Evolutionary conservation across 2,329 filamentous ascomycete genomes (phyloP), one percentile per base, ranked within the genome.

Genomic region (Cytospora chrysosperma): DNA sequence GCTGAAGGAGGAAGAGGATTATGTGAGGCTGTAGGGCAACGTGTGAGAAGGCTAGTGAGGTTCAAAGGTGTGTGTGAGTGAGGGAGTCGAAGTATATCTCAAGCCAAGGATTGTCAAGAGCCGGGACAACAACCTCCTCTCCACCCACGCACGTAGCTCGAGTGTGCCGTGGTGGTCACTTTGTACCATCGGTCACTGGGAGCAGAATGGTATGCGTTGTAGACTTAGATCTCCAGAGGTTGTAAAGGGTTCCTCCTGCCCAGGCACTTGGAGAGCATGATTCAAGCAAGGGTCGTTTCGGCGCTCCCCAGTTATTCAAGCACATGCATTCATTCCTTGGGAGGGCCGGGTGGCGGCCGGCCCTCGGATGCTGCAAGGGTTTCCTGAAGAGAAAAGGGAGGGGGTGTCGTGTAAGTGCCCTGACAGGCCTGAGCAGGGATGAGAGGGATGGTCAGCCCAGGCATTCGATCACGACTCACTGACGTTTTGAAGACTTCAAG

Each of bases 401-500:
- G 43, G 43, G 43, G 4, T 13, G n/a, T 26, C 6, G 10, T 53
- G 37, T 52, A 37, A 28, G 47, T 30, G 43, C 24, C n/a, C n/a
- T n/a, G n/a, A n/a, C n/a, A n/a, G n/a, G 21, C 30, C 32, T 53
- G 51, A 54, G 58, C 58, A 51, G 27, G 54, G 43, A 27, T 61
- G 59, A 24, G 26, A 24, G 21, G 15, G n/a, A n/a, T n/a, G n/a
- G n/a, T n/a, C n/a, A n/a, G 40, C 40, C 15, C n/a, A 13, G n/a
- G 50, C n/a, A 61, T 40, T 30, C 26, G 4, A 21, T 30, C 50
- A 52, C 43, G 10, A 21, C 9, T 4, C 1, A 43, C 17, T 43
- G n/a, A 24, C 10, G 19, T n/a, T 24, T n/a, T n/a, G n/a, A n/a
- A n/a, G n/a, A n/a, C n/a, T n/a, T n/a, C n/a, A n/a, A 47, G 43